Percentiles rank a stretch among this genome's conserved stretches.
phyloP scores from a whole-genome alignment of 75 land plant genomes.

The Sequoia sempervirens region DNA sequence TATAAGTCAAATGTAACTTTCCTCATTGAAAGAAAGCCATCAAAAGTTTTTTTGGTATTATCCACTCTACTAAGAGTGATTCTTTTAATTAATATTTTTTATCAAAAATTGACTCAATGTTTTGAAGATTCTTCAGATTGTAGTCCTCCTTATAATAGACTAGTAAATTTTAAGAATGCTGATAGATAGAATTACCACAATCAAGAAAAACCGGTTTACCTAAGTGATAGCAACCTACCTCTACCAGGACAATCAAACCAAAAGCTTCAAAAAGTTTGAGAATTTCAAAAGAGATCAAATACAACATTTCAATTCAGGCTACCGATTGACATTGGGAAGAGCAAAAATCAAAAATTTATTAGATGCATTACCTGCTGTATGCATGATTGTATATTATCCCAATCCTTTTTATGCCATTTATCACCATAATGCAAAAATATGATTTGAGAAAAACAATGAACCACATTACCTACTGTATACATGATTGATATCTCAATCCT shows the following conservation, averaged over 20 bases:
- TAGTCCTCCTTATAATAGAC: background rate
- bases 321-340: background rate
- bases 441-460: background rate
- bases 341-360: background rate
- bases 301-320: background rate
- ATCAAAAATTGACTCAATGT: background rate
- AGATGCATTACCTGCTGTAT: background rate
- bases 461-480: background rate
- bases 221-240: background rate
- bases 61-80: background rate
- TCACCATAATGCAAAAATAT: background rate
- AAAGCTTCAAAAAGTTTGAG: too few relatives aligned
- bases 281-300: background rate
- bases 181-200: background rate
- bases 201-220: background rate
- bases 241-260: background rate
- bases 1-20: background rate
- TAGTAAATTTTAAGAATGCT: background rate
- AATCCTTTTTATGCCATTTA: background rate
- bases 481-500: background rate
- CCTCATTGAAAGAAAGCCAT: background rate
- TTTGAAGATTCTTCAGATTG: background rate
- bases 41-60: background rate
- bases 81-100: background rate
- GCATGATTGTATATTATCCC: background rate